A percentile compares a stretch with the other conserved stretches of the same genome.
These are phyloP conservation scores for Lepidium aucheri DNA, from an alignment of 345 rosid genomes.

Conservation along the genomic window DNA sequence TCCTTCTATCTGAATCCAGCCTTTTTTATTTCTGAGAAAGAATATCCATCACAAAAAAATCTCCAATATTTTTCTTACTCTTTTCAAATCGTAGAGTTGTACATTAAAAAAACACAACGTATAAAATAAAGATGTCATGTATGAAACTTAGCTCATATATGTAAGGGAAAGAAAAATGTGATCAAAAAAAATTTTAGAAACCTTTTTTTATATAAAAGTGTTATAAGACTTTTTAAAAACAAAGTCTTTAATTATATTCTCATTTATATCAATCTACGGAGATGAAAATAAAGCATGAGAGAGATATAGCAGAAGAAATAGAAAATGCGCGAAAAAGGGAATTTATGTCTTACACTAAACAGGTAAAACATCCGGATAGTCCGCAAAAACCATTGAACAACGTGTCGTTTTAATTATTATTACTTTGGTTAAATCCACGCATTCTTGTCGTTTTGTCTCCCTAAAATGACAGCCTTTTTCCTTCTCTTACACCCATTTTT, in stretches of 20 bases:
- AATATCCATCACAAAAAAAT: too few relatives aligned
- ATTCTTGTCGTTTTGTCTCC: constrained; percentile 39
- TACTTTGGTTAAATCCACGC: constrained; percentile 15
- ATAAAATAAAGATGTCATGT: too few relatives aligned
- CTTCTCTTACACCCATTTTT: not conserved
- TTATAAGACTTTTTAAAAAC: too few relatives aligned
- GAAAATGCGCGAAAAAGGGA: not conserved
- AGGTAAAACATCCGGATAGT: constrained; percentile 24
- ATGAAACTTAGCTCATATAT: too few relatives aligned
- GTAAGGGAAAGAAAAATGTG: too few relatives aligned
- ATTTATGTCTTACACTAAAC: constrained; percentile 20
- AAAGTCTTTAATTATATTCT: not conserved
- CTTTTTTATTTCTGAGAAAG: too few relatives aligned
- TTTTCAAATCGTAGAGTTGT: too few relatives aligned
- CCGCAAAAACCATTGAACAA: constrained; percentile 31
- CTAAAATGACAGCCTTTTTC: constrained; percentile 17
- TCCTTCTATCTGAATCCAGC: too few relatives aligned
- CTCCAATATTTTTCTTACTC: too few relatives aligned
- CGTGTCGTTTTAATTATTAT: constrained; percentile 21
- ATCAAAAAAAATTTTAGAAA: too few relatives aligned
- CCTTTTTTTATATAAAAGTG: too few relatives aligned
- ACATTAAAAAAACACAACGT: too few relatives aligned
- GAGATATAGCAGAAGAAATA: not conserved
- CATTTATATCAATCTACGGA: not conserved
- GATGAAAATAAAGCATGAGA: not conserved